Percentiles rank a stretch among this genome's conserved stretches.
Evolutionary conservation across 352 stramenopile species (phyloP).

Genomic region (Globisporangium barbulae): DNA sequence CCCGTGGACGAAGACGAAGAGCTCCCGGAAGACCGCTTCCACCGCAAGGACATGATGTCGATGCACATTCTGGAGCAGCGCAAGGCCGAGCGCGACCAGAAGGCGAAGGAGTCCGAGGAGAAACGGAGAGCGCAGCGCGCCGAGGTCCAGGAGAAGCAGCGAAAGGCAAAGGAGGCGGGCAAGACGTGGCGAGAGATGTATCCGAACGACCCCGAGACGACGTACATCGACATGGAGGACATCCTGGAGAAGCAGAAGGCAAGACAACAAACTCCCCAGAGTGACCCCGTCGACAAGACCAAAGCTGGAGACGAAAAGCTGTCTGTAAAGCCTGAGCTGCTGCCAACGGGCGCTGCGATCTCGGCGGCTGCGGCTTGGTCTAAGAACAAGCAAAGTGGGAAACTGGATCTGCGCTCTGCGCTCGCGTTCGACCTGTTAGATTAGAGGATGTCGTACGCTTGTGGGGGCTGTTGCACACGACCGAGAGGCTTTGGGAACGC

Average conservation of each 20-base stretch:
- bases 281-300: conserved; percentile 8
- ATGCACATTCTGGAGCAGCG: conserved; percentile 84
- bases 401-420: conserved; percentile 47
- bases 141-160: conserved; percentile 54
- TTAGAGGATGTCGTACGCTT: not conserved
- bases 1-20: conserved; percentile 72
- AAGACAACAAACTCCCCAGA: conserved; percentile 26
- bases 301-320: not conserved
- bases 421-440: conserved; percentile 65
- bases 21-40: conserved; percentile 74
- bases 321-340: conserved; percentile 15
- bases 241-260: conserved; percentile 52
- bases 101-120: conserved; percentile 47
- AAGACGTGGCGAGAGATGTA: conserved; percentile 84
- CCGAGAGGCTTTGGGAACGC: too few relatives aligned
- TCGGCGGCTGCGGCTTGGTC: conserved; percentile 49
- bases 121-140: conserved; percentile 42
- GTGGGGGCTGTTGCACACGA: not conserved
- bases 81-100: conserved; percentile 53
- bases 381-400: conserved; percentile 27
- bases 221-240: conserved; percentile 73
- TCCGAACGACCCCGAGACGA: conserved; percentile 68
- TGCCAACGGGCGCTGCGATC: conserved; percentile 41
- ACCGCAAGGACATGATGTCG: conserved; percentile 82
- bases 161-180: conserved; percentile 42